A percentile compares a stretch with the other conserved stretches of the same genome.
Evolutionary conservation across 768 basidiomycete genomes (phyloP).

Genomic region (Auriscalpium orientale): DNA sequence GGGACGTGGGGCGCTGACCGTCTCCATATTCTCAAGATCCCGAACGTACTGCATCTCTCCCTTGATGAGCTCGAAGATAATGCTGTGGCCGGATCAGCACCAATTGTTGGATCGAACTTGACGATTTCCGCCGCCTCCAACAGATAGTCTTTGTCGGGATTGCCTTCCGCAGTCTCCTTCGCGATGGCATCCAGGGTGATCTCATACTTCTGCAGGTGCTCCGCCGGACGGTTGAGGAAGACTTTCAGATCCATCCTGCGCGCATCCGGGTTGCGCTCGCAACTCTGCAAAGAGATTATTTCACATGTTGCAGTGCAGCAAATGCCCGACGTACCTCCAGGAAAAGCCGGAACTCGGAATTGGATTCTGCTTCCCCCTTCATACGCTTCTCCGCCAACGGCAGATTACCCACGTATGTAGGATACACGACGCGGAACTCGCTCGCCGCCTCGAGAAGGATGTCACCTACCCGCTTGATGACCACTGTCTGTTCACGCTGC

Average conservation of each 20-base stretch:
- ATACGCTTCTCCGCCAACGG: constrained; percentile 81
- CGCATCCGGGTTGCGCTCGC: constrained; percentile 44
- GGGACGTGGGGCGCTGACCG: constrained; percentile 34
- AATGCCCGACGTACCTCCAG: constrained; percentile 53
- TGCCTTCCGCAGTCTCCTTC: constrained; percentile 72
- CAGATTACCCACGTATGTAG: constrained; percentile 76
- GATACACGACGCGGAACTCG: constrained; percentile 83
- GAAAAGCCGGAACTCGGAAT: constrained; percentile 76
- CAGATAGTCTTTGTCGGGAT: constrained; percentile 78
- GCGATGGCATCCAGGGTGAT: constrained; percentile 80
- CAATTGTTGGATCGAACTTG: background rate
- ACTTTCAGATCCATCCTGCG: constrained; percentile 68
- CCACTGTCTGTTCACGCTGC: constrained; percentile 73
- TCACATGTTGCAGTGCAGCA: background rate
- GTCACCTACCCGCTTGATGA: constrained; percentile 83
- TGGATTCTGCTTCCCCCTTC: constrained; percentile 78
- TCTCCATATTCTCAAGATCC: constrained; percentile 80
- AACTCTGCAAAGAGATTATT: constrained; percentile 28
- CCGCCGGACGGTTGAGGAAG: constrained; percentile 70
- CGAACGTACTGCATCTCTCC: constrained; percentile 94
- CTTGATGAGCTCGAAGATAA: constrained; percentile 92
- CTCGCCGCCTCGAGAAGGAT: constrained; percentile 82
- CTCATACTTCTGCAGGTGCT: constrained; percentile 81
- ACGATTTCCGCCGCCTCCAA: constrained; percentile 78
- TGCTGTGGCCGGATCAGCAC: constrained; percentile 32